These are phyloP conservation scores for Xerocomus potaroensis DNA, from an alignment of 768 basidiomycete species.

Conservation along the genomic window DNA sequence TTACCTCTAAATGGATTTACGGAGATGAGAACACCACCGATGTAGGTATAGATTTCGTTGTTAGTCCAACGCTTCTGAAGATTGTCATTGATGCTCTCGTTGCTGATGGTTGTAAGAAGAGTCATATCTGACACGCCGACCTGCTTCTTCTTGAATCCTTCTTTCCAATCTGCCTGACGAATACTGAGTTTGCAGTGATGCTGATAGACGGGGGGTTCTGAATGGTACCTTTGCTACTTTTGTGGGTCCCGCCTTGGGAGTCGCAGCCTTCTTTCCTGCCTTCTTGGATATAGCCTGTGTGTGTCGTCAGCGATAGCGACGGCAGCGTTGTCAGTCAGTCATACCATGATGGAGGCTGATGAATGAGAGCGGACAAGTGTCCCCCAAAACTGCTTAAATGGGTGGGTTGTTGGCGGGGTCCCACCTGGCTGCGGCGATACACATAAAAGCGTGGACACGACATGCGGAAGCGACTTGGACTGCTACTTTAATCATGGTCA, in stretches of 20 bases:
- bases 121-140: slow-evolving; percentile 99
- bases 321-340: neutral
- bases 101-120: slow-evolving; percentile 90
- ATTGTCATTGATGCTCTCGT: slow-evolving; percentile 97
- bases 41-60: slow-evolving; percentile 98
- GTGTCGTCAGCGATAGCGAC: slow-evolving; percentile 1
- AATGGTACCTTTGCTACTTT: slow-evolving; percentile 73
- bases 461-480: neutral
- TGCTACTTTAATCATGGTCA: slow-evolving; percentile 35
- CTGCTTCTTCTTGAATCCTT: slow-evolving; percentile 99
- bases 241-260: slow-evolving; percentile 51
- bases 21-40: slow-evolving; percentile 97
- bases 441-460: neutral
- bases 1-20: slow-evolving; percentile 96
- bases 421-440: slow-evolving; percentile 14
- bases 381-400: slow-evolving; percentile 12
- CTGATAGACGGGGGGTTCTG: neutral
- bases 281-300: slow-evolving; percentile 82
- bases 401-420: slow-evolving; percentile 19
- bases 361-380: slow-evolving; percentile 5
- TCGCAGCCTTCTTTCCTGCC: slow-evolving; percentile 77
- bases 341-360: slow-evolving; percentile 20
- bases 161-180: slow-evolving; percentile 94
- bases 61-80: slow-evolving; percentile 94
- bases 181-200: slow-evolving; percentile 8